These are phyloP conservation scores for Nicotiana tomentosiformis DNA, from an alignment of 257 asterid species.

Conservation along the genomic window DNA sequence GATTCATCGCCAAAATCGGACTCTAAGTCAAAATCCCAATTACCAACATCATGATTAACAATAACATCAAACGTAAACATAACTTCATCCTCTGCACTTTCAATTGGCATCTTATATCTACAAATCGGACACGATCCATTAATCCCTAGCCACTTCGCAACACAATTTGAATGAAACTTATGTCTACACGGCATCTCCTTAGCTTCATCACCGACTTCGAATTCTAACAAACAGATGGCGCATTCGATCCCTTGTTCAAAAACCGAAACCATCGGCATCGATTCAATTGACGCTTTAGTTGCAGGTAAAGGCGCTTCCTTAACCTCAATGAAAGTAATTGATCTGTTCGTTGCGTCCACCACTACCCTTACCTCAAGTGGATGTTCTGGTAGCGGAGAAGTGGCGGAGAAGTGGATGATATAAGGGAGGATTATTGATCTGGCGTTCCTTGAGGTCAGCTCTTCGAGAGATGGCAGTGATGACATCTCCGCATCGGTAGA, in stretches of 20 bases:
- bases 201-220: conserved; percentile 16
- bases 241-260: conserved; percentile 5
- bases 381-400: neutral
- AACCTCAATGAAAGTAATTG: neutral
- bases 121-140: conserved; percentile 48
- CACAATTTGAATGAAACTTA: conserved; percentile 29
- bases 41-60: neutral
- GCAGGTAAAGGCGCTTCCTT: neutral
- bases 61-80: neutral
- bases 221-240: conserved; percentile 6
- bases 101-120: conserved; percentile 35
- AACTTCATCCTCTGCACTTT: neutral
- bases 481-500: neutral
- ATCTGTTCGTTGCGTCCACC: neutral
- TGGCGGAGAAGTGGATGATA: neutral
- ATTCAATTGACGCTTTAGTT: neutral
- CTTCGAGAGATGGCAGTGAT: neutral
- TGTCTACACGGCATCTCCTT: conserved; percentile 57
- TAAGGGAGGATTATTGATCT: neutral
- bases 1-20: neutral
- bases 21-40: neutral
- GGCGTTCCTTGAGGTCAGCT: neutral
- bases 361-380: neutral
- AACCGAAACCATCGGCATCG: conserved; percentile 2
- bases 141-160: conserved; percentile 40